Evolutionary conservation across 768 basidiomycete genomes (phyloP).

Genomic region (Mycena vitilis): DNA sequence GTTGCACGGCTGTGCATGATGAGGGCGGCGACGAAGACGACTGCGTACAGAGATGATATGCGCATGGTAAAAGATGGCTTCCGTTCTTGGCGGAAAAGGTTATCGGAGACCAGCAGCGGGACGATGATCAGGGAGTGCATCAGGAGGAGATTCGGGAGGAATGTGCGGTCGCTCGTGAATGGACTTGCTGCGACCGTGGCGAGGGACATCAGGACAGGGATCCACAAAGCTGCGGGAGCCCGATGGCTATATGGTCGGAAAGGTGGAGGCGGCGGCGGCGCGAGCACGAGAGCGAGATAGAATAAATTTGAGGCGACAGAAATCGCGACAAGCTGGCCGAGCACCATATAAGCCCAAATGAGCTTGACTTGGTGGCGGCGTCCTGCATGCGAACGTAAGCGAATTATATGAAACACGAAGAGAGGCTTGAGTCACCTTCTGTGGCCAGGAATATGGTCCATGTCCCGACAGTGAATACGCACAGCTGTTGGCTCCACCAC

Average conservation of each 20-base stretch:
- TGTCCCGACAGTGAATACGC: slow-evolving; percentile 66
- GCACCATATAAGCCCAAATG: slow-evolving; percentile 76
- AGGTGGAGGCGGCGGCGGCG: slow-evolving; percentile 39
- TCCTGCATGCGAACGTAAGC: slow-evolving; percentile 40
- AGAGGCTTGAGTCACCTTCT: slow-evolving; percentile 50
- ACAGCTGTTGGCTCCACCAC: slow-evolving; percentile 81
- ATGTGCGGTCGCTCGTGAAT: slow-evolving; percentile 53
- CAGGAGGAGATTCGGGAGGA: slow-evolving; percentile 68
- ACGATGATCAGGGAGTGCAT: slow-evolving; percentile 70
- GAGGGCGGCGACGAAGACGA: slow-evolving; percentile 47
- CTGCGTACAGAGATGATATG: slow-evolving; percentile 49
- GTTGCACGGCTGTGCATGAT: slow-evolving; percentile 51
- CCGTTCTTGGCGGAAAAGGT: slow-evolving; percentile 15
- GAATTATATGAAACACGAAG: not conserved
- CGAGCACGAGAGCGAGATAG: slow-evolving; percentile 60
- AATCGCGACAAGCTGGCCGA: slow-evolving; percentile 80
- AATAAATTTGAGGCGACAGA: slow-evolving; percentile 75
- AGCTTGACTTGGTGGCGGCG: slow-evolving; percentile 55
- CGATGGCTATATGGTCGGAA: not conserved
- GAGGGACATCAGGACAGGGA: slow-evolving; percentile 59
- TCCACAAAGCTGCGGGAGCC: slow-evolving; percentile 48
- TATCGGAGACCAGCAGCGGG: slow-evolving; percentile 55
- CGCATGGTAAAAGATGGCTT: slow-evolving; percentile 38
- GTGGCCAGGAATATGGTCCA: slow-evolving; percentile 64
- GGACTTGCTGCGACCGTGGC: slow-evolving; percentile 58